Percentiles rank a stretch among this genome's conserved stretches.
phyloP scores from a whole-genome alignment of 441 rosid species.

The Pelargonium myrrhifolium region DNA sequence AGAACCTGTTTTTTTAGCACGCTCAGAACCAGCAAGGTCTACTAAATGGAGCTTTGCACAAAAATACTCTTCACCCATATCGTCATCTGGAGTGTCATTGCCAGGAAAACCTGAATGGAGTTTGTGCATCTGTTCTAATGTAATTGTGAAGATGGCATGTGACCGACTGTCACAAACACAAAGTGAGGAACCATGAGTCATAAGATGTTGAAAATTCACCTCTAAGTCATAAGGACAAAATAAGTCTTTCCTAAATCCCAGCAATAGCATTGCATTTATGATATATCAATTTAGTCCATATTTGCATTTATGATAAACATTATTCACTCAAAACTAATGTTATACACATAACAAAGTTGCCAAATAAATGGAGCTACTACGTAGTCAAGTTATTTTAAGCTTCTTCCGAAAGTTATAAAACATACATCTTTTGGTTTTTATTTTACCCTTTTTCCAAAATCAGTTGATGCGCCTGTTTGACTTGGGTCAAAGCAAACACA shows the following conservation, averaged over 20 bases:
- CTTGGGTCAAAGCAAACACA: no score
- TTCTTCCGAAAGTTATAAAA: background rate
- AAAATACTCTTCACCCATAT: slow-evolving; percentile 51
- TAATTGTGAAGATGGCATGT: slow-evolving; percentile 72
- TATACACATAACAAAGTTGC: background rate
- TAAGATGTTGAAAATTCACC: slow-evolving; percentile 19
- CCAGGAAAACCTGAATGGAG: slow-evolving; percentile 33
- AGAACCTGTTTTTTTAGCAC: slow-evolving; percentile 67
- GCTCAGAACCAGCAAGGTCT: slow-evolving; percentile 67
- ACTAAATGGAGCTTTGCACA: slow-evolving; percentile 67
- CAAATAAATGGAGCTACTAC: slow-evolving; percentile 4
- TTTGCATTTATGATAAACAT: background rate
- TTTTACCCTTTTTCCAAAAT: background rate
- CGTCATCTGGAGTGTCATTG: slow-evolving; percentile 34
- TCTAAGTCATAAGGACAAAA: slow-evolving; percentile 11
- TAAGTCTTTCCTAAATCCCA: slow-evolving; percentile 3
- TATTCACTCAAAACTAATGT: background rate
- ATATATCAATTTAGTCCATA: background rate
- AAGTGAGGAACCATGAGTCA: slow-evolving; percentile 23
- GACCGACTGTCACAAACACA: slow-evolving; percentile 53
- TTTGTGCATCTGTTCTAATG: slow-evolving; percentile 56
- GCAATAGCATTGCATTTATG: background rate
- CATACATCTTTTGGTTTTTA: background rate
- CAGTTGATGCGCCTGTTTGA: no score
- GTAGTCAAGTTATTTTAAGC: slow-evolving; percentile 9